Base-by-base conservation (phyloP, 257 asterid species). In the Solanum dulcamara region DNA sequence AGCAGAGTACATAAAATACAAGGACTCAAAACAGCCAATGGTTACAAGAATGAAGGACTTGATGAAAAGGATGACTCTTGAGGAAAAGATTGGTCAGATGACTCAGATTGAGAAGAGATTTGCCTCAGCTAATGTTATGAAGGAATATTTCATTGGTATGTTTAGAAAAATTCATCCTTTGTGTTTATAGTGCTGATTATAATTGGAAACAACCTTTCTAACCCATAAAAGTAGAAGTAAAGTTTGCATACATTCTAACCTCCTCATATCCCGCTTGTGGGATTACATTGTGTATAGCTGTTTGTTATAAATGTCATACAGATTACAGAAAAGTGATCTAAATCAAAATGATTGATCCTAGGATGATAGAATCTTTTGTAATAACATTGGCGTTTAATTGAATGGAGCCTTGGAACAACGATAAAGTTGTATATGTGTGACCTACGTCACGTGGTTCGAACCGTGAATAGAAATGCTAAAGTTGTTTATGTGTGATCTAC, bases 61-160 rank as follows among this genome's bases (percentile, higher is more conserved):
- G 82, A 81, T 83, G 70, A 62, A 67, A 18, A 84, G 89, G 44
- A 86, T 86, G 89, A 87, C 46, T 51, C 85, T 84, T 66, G 82
- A 84, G 26, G 87, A 83, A 44, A 86, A 86, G 57, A 60, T 86
- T 64, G 86, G 89, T 4, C 89, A 86, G 82, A 86, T 86, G 89
- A 84, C 59, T 66, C 89, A 87, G 75, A 87, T 87, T 66, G 89
- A 87, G 48, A 38, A 74, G 42, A 37, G n/a, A 55, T 75, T 77
- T 84, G 85, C 89, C 51, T 48, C 85, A 50, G 26, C 51, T 60
- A 71, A 79, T 51, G 81, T 84, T 60, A 79, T 82, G 88, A 42
- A 82, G 0, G 59, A 83, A 24, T 72, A 83, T 9, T 83, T 24
- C 38, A 74, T 86, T 24, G 88, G 86, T 74, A 80, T 30, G 60